Evolutionary conservation across 2,329 filamentous ascomycete species (phyloP), one percentile per base, ranked within the genome.

Genomic region (Fusarium poae): DNA sequence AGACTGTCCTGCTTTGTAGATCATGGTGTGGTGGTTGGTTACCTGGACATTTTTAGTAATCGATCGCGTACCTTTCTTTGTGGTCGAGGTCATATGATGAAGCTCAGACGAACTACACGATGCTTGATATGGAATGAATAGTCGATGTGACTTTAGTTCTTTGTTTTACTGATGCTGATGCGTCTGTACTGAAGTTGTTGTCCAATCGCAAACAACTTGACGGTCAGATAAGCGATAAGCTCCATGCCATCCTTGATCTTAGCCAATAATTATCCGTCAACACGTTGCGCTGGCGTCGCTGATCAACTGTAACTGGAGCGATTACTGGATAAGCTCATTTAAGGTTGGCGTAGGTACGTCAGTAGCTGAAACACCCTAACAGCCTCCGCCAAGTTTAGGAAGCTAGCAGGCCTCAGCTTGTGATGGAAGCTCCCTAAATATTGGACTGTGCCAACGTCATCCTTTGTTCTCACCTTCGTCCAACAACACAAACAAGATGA

Each of bases 231-330:
- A 63, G 37, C 20, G 23, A 57, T 29, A 49, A 63, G 32, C 20
- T 57, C 50, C 18, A 27, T 18, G 21, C 30, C 58, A 35, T 32
- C 25, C 34, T 29, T n/a, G 4, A 48, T 27, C 37, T 25, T 13
- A 35, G 34, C 60, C 62, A 65, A 65, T 60, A 20, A 65, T 34
- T 20, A 1, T 25, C 20, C 20, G 9, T 30, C 40, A 32, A 29
- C 43, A 29, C 34, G 25, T 35, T 18, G 30, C 20, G 13, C 32
- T 53, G 45, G 60, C 53, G 60, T 51, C 35, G 53, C 27, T 44
- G 53, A 45, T 65, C 46, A 65, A 32, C 52, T 18, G 29, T 67
- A 65, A 67, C 58, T 67, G 65, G 65, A 18, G 46, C 64, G 44
- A 58, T 67, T 65, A 52, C 34, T 20, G 6, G 42, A 23, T 34